Evolutionary conservation across 805 yeast genomes (phyloP).

Genomic region (Lachancea kluyveri): DNA sequence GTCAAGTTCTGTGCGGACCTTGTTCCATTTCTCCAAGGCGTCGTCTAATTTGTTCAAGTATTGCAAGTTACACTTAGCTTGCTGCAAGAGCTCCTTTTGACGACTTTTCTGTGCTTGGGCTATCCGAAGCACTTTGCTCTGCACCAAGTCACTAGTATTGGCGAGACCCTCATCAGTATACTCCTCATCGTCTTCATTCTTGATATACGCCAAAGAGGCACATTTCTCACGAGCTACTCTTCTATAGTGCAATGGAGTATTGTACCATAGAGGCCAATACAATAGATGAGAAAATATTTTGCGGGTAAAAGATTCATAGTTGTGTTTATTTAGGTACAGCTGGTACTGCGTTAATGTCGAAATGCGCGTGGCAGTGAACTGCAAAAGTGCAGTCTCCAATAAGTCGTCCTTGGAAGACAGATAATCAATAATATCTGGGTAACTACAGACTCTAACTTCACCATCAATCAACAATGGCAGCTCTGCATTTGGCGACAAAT

Average conservation of each 20-base stretch:
- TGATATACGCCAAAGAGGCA: conserved; percentile 15
- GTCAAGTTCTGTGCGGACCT: conserved; percentile 9
- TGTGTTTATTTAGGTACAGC: conserved; percentile 46
- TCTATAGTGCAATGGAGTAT: conserved; percentile 40
- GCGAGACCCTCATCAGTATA: conserved; percentile 4
- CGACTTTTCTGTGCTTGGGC: conserved; percentile 18
- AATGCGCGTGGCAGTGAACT: conserved; percentile 37
- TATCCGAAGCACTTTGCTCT: conserved; percentile 25
- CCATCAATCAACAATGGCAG: conserved; percentile 42
- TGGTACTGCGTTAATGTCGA: conserved; percentile 49
- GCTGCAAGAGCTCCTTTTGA: conserved; percentile 17
- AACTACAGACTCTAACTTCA: conserved; percentile 35
- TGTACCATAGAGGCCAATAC: conserved; percentile 73
- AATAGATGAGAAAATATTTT: conserved; percentile 44
- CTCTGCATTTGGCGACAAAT: conserved; percentile 41
- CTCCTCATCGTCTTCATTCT: conserved; percentile 17
- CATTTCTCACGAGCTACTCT: conserved; percentile 14
- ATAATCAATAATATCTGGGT: conserved; percentile 32
- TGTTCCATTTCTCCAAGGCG: conserved; percentile 17
- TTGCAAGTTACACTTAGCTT: conserved; percentile 17
- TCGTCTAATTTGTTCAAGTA: conserved; percentile 15
- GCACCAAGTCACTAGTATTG: conserved; percentile 18
- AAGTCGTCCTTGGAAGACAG: conserved; percentile 32
- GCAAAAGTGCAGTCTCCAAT: conserved; percentile 39
- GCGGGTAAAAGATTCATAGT: conserved; percentile 57